Evolutionary conservation across 2,329 filamentous ascomycete species (phyloP).

Genomic region (Venturia nashicola): DNA sequence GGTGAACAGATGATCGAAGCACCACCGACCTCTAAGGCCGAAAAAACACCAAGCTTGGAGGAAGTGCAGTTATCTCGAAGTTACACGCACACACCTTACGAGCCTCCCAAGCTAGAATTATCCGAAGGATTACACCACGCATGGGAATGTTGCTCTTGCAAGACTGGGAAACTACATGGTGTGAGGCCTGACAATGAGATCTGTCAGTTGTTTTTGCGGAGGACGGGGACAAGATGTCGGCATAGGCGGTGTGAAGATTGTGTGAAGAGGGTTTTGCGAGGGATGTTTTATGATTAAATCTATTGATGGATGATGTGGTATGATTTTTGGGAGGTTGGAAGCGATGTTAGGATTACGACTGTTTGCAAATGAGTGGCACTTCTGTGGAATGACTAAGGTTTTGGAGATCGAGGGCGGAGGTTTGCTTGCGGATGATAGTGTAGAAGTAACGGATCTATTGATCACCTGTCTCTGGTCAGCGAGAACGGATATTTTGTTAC

Average conservation of each 20-base stretch:
- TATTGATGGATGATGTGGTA: background rate
- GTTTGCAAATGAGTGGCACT: background rate
- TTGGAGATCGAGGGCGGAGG: background rate
- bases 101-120: background rate
- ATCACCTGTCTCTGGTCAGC: background rate
- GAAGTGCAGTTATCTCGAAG: background rate
- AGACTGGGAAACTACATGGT: background rate
- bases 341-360: background rate
- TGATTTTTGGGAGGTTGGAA: background rate
- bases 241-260: background rate
- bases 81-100: background rate
- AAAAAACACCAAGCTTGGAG: background rate
- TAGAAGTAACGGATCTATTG: background rate
- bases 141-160: background rate
- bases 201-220: background rate
- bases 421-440: background rate
- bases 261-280: background rate
- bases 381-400: background rate
- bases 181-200: background rate
- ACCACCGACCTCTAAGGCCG: no score
- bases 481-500: background rate
- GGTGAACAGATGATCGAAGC: no score
- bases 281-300: background rate
- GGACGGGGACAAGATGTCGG: background rate
- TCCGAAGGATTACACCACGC: background rate